Evolutionary conservation across 2,329 filamentous ascomycete species (phyloP).

Genomic region (Scedosporium dehoogii): DNA sequence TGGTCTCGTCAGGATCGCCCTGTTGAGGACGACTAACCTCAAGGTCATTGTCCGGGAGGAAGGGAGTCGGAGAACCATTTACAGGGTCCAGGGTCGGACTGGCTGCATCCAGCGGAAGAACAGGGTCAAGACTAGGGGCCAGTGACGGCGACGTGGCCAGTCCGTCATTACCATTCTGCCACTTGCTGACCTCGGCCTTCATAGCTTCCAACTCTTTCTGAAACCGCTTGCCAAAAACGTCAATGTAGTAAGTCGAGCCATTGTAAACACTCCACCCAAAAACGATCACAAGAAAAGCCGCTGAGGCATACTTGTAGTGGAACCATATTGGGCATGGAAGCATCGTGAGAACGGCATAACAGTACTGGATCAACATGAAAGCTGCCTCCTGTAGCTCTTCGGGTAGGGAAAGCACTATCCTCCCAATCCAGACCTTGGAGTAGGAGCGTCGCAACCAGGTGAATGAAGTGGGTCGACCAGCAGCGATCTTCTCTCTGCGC

Average conservation of each 20-base stretch:
- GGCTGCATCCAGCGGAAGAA: background rate
- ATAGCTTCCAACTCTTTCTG: conserved; percentile 90
- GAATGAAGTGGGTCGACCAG: conserved; percentile 89
- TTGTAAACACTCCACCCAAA: conserved; percentile 96
- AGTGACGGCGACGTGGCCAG: conserved; percentile 15
- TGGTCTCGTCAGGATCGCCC: background rate
- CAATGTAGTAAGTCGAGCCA: conserved; percentile 94
- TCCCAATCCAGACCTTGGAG: conserved; percentile 80
- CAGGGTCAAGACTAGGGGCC: background rate
- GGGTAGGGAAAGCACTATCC: conserved; percentile 71
- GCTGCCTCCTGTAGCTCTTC: conserved; percentile 68
- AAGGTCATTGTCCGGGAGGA: background rate
- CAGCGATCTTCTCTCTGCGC: conserved; percentile 89
- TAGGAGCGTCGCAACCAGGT: conserved; percentile 94
- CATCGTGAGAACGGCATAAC: conserved; percentile 86
- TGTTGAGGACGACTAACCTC: background rate
- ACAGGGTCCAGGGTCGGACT: background rate
- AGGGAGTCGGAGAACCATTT: background rate
- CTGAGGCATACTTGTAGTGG: conserved; percentile 72
- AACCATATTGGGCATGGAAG: conserved; percentile 94
- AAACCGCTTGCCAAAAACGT: conserved; percentile 93
- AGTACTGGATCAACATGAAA: conserved; percentile 95
- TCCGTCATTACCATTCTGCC: conserved; percentile 57
- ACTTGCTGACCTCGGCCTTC: conserved; percentile 79
- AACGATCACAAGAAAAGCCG: conserved; percentile 66